A percentile compares a stretch with the other conserved stretches of the same genome.
Evolutionary conservation across 169 alveolate genomes (phyloP).

Genomic region (Cryptosporidium tyzzeri): DNA sequence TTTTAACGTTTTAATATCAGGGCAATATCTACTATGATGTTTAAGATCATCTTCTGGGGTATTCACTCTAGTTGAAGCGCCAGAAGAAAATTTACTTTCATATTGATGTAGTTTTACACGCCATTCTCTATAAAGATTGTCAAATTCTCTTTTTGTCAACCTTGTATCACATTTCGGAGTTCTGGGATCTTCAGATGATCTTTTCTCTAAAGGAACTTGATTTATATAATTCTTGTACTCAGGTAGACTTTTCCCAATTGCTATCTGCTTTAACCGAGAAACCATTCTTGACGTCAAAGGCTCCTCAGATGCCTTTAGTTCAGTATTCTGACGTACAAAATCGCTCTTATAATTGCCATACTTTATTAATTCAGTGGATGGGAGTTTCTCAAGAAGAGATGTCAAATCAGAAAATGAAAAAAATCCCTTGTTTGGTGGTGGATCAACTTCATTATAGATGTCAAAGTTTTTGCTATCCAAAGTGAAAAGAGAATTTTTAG

Average conservation of each 20-base stretch:
- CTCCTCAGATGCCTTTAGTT: constrained; percentile 25
- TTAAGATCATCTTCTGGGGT: constrained; percentile 9
- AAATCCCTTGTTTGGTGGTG: constrained; percentile 6
- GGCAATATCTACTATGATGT: neutral
- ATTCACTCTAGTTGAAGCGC: constrained; percentile 67
- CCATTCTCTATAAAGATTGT: constrained; percentile 80
- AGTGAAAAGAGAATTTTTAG: neutral
- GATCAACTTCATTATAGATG: constrained; percentile 13
- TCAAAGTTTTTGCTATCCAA: constrained; percentile 7
- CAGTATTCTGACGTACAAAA: neutral
- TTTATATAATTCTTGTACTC: constrained; percentile 81
- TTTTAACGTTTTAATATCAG: constrained; percentile 1
- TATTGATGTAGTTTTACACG: constrained; percentile 80
- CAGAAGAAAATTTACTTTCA: constrained; percentile 70
- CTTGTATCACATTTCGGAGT: constrained; percentile 81
- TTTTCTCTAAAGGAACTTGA: constrained; percentile 77
- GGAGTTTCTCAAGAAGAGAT: constrained; percentile 44
- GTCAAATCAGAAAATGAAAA: constrained; percentile 49
- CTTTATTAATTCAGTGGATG: constrained; percentile 11
- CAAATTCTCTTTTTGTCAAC: constrained; percentile 79
- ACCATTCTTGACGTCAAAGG: constrained; percentile 74
- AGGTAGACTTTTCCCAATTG: constrained; percentile 82
- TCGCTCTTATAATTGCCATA: neutral
- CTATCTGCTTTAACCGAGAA: constrained; percentile 82
- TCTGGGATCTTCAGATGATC: constrained; percentile 79